These are phyloP conservation scores for Boletus sensibilis DNA, from an alignment of 768 basidiomycete species.

Conservation along the genomic window DNA sequence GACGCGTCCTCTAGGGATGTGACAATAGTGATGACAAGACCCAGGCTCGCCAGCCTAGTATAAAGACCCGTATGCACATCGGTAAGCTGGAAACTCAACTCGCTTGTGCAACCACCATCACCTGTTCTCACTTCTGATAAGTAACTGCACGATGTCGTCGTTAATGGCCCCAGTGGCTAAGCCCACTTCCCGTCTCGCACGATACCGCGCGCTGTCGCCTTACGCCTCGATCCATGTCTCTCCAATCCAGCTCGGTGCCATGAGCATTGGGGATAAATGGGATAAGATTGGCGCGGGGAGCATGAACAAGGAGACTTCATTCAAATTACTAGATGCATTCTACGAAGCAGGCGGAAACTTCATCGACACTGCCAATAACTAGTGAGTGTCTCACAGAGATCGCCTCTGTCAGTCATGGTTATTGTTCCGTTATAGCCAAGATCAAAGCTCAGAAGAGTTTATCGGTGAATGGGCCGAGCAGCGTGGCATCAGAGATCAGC, in stretches of 20 bases:
- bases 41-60: neutral
- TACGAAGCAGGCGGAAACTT: slow-evolving; percentile 48
- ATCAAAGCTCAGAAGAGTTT: slow-evolving; percentile 42
- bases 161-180: slow-evolving; percentile 15
- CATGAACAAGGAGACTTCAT: slow-evolving; percentile 43
- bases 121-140: neutral
- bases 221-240: slow-evolving; percentile 48
- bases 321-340: slow-evolving; percentile 47
- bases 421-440: slow-evolving; percentile 27
- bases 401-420: neutral
- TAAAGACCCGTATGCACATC: neutral
- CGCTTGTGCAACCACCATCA: neutral
- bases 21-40: neutral
- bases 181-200: slow-evolving; percentile 36
- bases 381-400: slow-evolving; percentile 28
- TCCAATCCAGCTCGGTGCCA: slow-evolving; percentile 46
- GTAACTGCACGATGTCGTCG: neutral
- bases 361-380: slow-evolving; percentile 48
- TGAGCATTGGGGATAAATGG: slow-evolving; percentile 50
- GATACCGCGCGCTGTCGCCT: slow-evolving; percentile 41
- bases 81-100: neutral
- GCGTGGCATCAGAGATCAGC: slow-evolving; percentile 42
- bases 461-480: slow-evolving; percentile 49
- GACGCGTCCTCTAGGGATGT: neutral
- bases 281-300: slow-evolving; percentile 35